Evolutionary conservation across 495 filamentous ascomycete genomes (phyloP), one percentile per base, ranked within the genome.

Genomic region (Evansstolkia leycettana): DNA sequence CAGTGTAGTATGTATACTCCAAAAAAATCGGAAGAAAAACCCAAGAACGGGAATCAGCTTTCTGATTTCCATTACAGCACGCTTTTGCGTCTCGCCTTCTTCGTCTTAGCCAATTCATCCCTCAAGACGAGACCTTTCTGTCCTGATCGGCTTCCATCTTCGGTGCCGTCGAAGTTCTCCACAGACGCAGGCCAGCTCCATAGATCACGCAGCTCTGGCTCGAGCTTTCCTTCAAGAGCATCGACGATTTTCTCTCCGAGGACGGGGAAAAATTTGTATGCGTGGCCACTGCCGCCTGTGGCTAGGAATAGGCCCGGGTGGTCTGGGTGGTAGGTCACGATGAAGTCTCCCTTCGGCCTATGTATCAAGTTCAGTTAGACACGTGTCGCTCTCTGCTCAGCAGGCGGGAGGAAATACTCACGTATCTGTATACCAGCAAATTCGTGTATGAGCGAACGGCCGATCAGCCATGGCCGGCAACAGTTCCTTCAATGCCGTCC

Each of bases 381-480:
- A 9, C 20, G 9, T 4, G 9, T 9, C 20, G 20, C 20, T 23
- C 17, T 13, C 8, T 19, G 32, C 36, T 38, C 17, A 17, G 25
- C 7, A 34, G 7, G 18, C 10, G 1, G 20, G 20, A 9, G 20
- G 20, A 23, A 9, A 27, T 15, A 54, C 62, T 45, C 52, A 66
- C 55, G 84, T 92, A 62, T 93, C 87, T 5, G 71, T 76, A 43
- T 95, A 94, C 84, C 84, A 93, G 54, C 88, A 98, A 28, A 95
- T 58, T 12, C 84, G 65, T n/a, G 78, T 84, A 10, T 61, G 54
- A 24, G 58, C 50, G 46, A 87, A 94, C 0, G 75, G 71, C 20
- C 86, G 55, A 17, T 76, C 65, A 15, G 51, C 61, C 10, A 90
- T 60, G 28, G 58, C 57, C 1, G 84, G 80, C 3, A 84, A 56